A percentile compares a stretch with the other conserved stretches of the same genome.
Evolutionary conservation across 2,329 filamentous ascomycete species (phyloP).

Genomic region (Botrytis pseudocinerea): DNA sequence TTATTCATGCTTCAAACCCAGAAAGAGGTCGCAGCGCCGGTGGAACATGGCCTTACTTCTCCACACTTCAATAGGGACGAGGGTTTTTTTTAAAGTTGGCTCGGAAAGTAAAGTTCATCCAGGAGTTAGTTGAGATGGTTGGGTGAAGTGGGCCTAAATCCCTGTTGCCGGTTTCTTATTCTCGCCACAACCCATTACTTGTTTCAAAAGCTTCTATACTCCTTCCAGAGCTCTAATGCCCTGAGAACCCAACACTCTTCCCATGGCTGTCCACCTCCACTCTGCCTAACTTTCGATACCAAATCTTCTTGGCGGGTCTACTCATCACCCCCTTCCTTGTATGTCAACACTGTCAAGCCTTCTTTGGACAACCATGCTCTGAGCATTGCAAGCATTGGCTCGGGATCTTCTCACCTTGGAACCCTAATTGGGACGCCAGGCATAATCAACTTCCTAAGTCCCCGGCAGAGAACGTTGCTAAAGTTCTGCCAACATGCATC

Average conservation of each 20-base stretch:
- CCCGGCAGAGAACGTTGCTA: slow-evolving; percentile 31
- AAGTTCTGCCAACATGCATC: slow-evolving; percentile 23
- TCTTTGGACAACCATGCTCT: slow-evolving; percentile 20
- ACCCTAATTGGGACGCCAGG: slow-evolving; percentile 30
- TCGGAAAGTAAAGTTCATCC: slow-evolving; percentile 22
- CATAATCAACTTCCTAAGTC: slow-evolving; percentile 31
- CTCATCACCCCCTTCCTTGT: slow-evolving; percentile 17
- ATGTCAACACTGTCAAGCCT: slow-evolving; percentile 6
- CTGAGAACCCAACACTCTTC: slow-evolving; percentile 21
- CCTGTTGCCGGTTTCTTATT: slow-evolving; percentile 16
- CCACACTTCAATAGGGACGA: slow-evolving; percentile 17
- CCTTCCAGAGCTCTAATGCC: slow-evolving; percentile 33
- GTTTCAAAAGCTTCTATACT: slow-evolving; percentile 37
- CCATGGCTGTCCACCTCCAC: slow-evolving; percentile 7
- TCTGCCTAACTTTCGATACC: slow-evolving; percentile 19
- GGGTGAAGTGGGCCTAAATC: slow-evolving; percentile 14
- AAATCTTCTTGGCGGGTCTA: slow-evolving; percentile 12
- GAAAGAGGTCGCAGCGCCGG: slow-evolving; percentile 22
- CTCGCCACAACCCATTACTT: slow-evolving; percentile 22
- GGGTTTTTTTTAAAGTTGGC: slow-evolving; percentile 2
- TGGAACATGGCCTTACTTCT: slow-evolving; percentile 16
- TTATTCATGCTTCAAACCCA: slow-evolving; percentile 23
- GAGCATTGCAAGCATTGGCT: slow-evolving; percentile 29
- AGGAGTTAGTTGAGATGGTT: slow-evolving; percentile 24
- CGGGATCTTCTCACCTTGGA: slow-evolving; percentile 32